Evolutionary conservation across 306 rosid genomes (phyloP), one percentile per base, ranked within the genome.

Genomic region (Gastrolobium villosum): DNA sequence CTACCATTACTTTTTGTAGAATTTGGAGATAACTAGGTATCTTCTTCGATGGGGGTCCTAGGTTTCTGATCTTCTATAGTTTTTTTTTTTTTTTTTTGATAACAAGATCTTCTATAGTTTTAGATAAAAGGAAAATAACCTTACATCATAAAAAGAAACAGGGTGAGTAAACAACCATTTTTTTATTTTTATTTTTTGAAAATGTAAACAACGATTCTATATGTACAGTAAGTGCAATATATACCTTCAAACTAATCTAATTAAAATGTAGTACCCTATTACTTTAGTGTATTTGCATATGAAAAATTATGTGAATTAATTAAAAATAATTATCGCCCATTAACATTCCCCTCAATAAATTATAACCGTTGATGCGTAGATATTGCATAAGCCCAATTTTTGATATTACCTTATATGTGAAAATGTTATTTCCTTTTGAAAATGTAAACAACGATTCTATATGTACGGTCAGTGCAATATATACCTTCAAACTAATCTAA

Each of bases 1-100:
- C 32, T 41, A 6, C 39, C 41, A 34, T 6, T 28, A 79, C 67
- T 52, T 72, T 79, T 49, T 72, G 9, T 72, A 53, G 30, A 80
- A 72, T 64, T 72, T 80, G 69, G 50, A 80, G 36, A 80, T 65
- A 41, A 63, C 70, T 65, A 54, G 13, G 76, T 57, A 64, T 46
- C 46, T 44, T 36, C 54, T 74, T 65, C 49, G 20, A 74, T 20
- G 65, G 70, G 36, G 5, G 2, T 4, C 81, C 46, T 69, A 52
- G 85, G 78, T 70, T 82, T 76, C 82, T 48, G 14, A 46, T 48
- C 34, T 67, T 48, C 20, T 13, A 50, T 44, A 46, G 11, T 46
- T 6, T 20, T 64, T 20, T 20, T 20, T 20, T 20, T 20, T 20
- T 20, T 20, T 20, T 20, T 20, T 20, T 20, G 26, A 20, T 70